Evolutionary conservation across 2,329 filamentous ascomycete species (phyloP).

Genomic region (Monosporascus ibericus): DNA sequence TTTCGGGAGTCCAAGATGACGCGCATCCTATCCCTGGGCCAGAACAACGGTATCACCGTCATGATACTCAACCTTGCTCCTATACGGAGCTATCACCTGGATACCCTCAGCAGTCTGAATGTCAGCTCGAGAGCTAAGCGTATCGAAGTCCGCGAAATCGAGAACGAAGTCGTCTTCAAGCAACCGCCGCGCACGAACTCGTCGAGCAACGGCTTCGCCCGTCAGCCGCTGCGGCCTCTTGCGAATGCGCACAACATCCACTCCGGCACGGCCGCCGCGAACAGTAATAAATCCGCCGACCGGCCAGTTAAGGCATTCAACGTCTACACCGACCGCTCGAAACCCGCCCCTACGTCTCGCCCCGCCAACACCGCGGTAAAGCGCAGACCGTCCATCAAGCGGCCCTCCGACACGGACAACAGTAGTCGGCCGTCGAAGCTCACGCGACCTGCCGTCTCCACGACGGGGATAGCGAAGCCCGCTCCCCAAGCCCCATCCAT

Average conservation of each 20-base stretch:
- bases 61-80: constrained; percentile 96
- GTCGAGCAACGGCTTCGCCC: constrained; percentile 33
- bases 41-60: constrained; percentile 90
- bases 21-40: constrained; percentile 80
- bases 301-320: constrained; percentile 80
- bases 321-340: constrained; percentile 74
- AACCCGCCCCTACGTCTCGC: constrained; percentile 29
- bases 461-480: constrained; percentile 13
- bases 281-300: constrained; percentile 47
- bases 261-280: constrained; percentile 46
- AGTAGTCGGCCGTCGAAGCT: constrained; percentile 25
- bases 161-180: constrained; percentile 89
- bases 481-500: constrained; percentile 30
- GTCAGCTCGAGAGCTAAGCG: constrained; percentile 94
- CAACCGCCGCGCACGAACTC: constrained; percentile 53
- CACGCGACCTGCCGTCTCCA: constrained; percentile 15
- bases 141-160: constrained; percentile 90
- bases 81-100: constrained; percentile 85
- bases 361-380: constrained; percentile 10
- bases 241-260: constrained; percentile 70
- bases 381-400: constrained; percentile 19
- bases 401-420: constrained; percentile 33
- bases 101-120: constrained; percentile 88
- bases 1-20: constrained; percentile 98
- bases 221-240: constrained; percentile 76